Percentiles rank a stretch among this genome's conserved stretches.
Conservation (phyloP, 768 basidiomycete genomes). For the Suillus discolor region DNA sequence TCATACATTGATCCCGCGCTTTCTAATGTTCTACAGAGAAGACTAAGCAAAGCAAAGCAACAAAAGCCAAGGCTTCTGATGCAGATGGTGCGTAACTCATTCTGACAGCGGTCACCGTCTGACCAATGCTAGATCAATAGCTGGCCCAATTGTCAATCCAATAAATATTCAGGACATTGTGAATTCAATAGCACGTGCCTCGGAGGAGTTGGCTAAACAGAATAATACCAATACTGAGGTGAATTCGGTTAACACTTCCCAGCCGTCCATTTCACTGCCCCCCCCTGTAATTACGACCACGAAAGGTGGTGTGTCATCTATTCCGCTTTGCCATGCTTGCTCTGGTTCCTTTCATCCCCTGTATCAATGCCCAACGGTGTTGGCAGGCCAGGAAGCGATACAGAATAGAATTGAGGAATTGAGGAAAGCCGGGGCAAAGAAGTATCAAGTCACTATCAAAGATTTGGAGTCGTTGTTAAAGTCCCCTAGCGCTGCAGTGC, state of each 20-base stretch:
- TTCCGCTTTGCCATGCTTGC: constrained; percentile 48
- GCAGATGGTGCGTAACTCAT: not conserved
- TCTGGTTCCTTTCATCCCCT: constrained; percentile 48
- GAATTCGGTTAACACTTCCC: not conserved
- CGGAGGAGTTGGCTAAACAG: not conserved
- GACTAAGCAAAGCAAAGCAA: not conserved
- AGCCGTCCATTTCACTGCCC: not conserved
- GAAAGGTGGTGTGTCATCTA: constrained; percentile 8
- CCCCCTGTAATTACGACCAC: constrained; percentile 3
- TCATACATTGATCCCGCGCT: not conserved
- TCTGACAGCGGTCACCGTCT: not conserved
- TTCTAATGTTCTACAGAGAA: constrained; percentile 1
- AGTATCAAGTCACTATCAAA: constrained; percentile 36
- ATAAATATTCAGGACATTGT: not conserved
- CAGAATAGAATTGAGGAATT: constrained; percentile 49
- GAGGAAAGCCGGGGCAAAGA: constrained; percentile 23
- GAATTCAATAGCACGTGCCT: not conserved
- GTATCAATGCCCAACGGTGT: constrained; percentile 51
- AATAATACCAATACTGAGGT: not conserved
- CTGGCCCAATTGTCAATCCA: not conserved
- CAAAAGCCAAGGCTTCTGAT: not conserved
- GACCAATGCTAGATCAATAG: constrained; percentile 8
- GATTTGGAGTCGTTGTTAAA: constrained; percentile 42
- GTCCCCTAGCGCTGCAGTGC: constrained; percentile 19
- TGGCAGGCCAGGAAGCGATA: constrained; percentile 45